Percentiles rank a stretch among this genome's conserved stretches.
These are phyloP conservation scores for Austropuccinia psidii DNA, from an alignment of 1,284 basidiomycete genomes.

Conservation along the genomic window DNA sequence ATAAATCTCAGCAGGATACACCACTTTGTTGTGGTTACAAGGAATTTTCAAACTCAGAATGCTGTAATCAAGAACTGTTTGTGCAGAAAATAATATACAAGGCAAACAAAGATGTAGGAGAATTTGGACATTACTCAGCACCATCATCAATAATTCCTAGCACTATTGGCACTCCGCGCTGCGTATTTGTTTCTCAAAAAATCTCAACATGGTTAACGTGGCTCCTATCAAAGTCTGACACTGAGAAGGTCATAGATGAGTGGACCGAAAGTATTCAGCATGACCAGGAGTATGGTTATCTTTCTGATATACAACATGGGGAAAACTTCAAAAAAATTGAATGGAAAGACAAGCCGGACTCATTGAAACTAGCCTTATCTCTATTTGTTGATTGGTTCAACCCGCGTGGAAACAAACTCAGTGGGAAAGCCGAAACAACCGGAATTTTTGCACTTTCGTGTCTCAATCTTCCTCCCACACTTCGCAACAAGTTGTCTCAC, in stretches of 20 bases:
- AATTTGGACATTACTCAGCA: not conserved
- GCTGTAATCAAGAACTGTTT: not conserved
- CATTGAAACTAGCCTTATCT: conserved; percentile 7
- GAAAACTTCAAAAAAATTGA: not conserved
- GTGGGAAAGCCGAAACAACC: conserved; percentile 22
- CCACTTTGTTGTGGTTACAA: not conserved
- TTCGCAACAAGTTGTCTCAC: conserved; percentile 27
- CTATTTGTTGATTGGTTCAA: conserved; percentile 38
- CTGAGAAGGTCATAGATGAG: conserved; percentile 4
- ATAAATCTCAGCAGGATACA: not conserved
- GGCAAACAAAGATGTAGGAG: not conserved
- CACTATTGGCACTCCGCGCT: not conserved
- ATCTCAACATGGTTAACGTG: conserved; percentile 2
- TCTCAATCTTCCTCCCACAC: conserved; percentile 35
- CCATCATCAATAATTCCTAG: not conserved
- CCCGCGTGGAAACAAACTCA: conserved; percentile 31
- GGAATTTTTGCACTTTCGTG: conserved; percentile 36
- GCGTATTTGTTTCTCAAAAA: conserved; percentile 4
- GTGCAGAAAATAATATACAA: not conserved
- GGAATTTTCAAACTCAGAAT: not conserved
- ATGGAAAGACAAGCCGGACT: not conserved
- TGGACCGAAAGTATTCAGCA: not conserved
- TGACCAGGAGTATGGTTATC: not conserved
- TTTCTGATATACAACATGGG: conserved; percentile 13
- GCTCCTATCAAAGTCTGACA: conserved; percentile 6